Conservation (phyloP, 2,329 filamentous ascomycete genomes). For the Mycosphaerella sp. region DNA sequence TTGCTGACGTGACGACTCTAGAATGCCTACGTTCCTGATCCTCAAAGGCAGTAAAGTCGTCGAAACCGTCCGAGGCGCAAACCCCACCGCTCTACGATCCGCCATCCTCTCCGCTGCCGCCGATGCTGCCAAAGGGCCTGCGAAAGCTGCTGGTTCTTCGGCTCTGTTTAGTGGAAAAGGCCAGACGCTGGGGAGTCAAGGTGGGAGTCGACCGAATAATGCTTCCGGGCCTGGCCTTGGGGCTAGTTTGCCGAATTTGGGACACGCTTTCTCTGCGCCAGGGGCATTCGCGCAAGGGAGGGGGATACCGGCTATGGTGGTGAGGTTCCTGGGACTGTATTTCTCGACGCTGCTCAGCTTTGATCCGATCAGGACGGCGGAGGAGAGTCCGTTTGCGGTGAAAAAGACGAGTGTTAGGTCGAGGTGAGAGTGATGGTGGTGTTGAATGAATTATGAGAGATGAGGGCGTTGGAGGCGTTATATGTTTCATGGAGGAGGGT, state of each 20-base stretch:
- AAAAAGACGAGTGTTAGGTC: conserved; percentile 23
- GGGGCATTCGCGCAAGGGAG: conserved; percentile 29
- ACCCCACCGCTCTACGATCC: conserved; percentile 43
- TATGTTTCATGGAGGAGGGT: no score
- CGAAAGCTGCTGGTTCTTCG: conserved; percentile 22
- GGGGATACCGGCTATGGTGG: conserved; percentile 36
- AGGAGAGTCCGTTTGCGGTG: conserved; percentile 41
- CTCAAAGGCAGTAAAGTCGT: conserved; percentile 40
- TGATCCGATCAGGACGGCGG: conserved; percentile 40
- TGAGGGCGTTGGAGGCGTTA: background rate
- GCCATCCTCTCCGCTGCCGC: conserved; percentile 42
- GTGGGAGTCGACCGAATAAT: background rate
- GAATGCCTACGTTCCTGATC: conserved; percentile 47
- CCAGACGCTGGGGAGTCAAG: conserved; percentile 32
- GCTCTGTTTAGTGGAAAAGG: conserved; percentile 38
- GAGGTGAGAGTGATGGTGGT: background rate
- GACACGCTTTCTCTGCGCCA: conserved; percentile 25
- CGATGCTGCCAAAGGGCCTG: conserved; percentile 36
- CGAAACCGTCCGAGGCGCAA: conserved; percentile 45
- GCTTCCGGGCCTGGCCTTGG: background rate
- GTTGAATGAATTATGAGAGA: background rate
- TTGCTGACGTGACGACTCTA: no score
- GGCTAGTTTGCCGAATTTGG: conserved; percentile 17
- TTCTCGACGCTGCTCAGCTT: conserved; percentile 42
- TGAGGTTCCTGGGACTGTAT: conserved; percentile 44